These are phyloP conservation scores for Tricholoma matsutake DNA, from an alignment of 768 basidiomycete species.

Conservation along the genomic window DNA sequence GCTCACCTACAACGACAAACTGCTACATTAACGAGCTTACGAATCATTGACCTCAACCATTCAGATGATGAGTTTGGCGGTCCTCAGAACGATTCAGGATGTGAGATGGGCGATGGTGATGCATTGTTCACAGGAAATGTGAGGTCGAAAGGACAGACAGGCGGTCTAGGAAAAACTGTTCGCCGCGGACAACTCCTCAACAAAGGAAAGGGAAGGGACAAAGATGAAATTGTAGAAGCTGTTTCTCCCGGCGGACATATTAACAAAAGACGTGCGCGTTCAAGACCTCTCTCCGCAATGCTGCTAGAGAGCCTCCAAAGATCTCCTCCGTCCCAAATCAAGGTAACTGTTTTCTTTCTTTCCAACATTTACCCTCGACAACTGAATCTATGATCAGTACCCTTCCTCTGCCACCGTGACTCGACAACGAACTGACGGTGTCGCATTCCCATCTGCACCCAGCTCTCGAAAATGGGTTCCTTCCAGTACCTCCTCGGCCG, in stretches of 20 bases:
- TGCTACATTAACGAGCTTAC: constrained; percentile 60
- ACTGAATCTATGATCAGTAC: not conserved
- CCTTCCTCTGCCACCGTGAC: constrained; percentile 1
- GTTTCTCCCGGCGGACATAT: constrained; percentile 78
- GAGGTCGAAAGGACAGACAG: constrained; percentile 20
- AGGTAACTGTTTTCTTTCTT: constrained; percentile 25
- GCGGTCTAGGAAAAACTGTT: constrained; percentile 10
- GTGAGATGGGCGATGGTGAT: constrained; percentile 42
- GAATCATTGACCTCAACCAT: constrained; percentile 52
- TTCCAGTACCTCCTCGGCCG: constrained; percentile 42
- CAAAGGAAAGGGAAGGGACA: constrained; percentile 35
- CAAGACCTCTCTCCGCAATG: constrained; percentile 68
- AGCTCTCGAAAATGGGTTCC: constrained; percentile 37
- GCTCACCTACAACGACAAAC: constrained; percentile 49
- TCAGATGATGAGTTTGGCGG: constrained; percentile 41
- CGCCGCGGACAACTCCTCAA: constrained; percentile 5
- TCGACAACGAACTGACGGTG: constrained; percentile 13
- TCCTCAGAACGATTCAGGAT: constrained; percentile 49
- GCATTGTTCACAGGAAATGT: constrained; percentile 31
- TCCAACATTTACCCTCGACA: constrained; percentile 2
- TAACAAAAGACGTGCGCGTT: constrained; percentile 69
- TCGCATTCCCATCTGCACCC: constrained; percentile 40
- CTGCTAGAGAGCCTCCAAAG: constrained; percentile 49
- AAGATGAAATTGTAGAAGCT: constrained; percentile 62
- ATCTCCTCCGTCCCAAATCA: constrained; percentile 41